These are phyloP conservation scores for Begonia masoniana DNA, from an alignment of 306 rosid genomes.

Conservation along the genomic window DNA sequence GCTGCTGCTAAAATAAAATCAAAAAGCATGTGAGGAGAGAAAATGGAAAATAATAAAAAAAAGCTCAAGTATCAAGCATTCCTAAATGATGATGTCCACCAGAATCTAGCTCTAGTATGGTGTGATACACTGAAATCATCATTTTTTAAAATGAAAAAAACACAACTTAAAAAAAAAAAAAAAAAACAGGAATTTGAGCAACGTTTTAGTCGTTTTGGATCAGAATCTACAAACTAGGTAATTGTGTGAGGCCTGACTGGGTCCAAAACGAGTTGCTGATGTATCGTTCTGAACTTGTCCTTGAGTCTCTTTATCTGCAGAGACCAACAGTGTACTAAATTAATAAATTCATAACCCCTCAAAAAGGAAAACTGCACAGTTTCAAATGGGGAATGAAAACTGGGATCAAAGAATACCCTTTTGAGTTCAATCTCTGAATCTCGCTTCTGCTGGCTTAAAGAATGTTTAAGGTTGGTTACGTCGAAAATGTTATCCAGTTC, in stretches of 20 bases:
- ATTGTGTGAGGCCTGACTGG: constrained; percentile 16
- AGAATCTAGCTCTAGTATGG: too few species aligned
- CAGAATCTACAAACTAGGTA: constrained; percentile 8
- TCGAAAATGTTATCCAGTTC: constrained; percentile 76
- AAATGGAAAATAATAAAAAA: too few species aligned
- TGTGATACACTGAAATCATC: too few species aligned
- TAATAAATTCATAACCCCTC: background rate
- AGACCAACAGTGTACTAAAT: constrained; percentile 6
- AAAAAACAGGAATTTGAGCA: too few species aligned
- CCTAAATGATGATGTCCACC: too few species aligned
- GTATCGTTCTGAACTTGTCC: constrained; percentile 74
- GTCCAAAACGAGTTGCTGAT: constrained; percentile 48
- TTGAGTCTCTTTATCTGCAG: constrained; percentile 83
- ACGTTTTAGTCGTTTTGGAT: background rate
- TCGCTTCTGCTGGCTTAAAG: constrained; percentile 61
- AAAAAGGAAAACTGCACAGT: background rate
- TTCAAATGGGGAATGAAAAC: constrained; percentile 6
- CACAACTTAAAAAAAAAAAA: too few species aligned
- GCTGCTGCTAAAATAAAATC: too few species aligned
- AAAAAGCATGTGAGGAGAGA: too few species aligned
- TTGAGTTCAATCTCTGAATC: constrained; percentile 70
- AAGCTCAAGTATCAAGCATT: too few species aligned
- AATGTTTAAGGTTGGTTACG: constrained; percentile 62
- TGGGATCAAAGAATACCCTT: constrained; percentile 45
- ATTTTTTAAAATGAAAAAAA: too few species aligned